Percentiles rank a stretch among this genome's conserved stretches.
phyloP scores from a whole-genome alignment of 345 rosid species.

The Citrus unshiu region DNA sequence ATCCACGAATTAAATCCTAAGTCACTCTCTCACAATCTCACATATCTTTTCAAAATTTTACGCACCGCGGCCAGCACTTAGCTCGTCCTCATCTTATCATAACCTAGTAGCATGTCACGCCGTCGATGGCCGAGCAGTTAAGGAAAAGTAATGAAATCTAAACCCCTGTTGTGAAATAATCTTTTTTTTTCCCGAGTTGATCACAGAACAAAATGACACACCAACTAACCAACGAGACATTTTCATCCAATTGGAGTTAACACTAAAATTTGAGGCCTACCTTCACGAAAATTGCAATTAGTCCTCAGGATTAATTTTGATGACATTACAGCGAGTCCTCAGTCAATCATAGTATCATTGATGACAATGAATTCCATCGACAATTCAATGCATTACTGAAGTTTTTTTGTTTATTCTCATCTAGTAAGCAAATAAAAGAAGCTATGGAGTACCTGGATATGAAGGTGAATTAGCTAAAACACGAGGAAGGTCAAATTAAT shows the following conservation, averaged over 20 bases:
- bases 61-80: accelerated
- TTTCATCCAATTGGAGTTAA: neutral
- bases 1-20: too few relatives aligned
- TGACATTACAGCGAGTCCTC: neutral
- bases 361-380: neutral
- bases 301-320: neutral
- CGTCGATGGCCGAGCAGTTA: accelerated
- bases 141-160: too few relatives aligned
- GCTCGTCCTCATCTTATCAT: too few relatives aligned
- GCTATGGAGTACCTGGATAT: slow-evolving; percentile 20
- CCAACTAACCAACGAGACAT: neutral
- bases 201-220: neutral
- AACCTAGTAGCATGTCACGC: accelerated
- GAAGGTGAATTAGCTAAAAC: slow-evolving; percentile 30
- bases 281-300: slow-evolving; percentile 81
- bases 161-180: too few relatives aligned
- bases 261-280: slow-evolving; percentile 25
- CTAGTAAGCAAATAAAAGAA: neutral
- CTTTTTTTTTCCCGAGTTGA: too few relatives aligned
- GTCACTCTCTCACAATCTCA: too few relatives aligned
- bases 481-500: slow-evolving; percentile 36
- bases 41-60: too few relatives aligned
- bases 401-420: too few relatives aligned
- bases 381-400: neutral
- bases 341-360: neutral